A percentile compares a stretch with the other conserved stretches of the same genome.
Conservation (phyloP, 805 yeast genomes). For the Spathaspora gorwiae region DNA sequence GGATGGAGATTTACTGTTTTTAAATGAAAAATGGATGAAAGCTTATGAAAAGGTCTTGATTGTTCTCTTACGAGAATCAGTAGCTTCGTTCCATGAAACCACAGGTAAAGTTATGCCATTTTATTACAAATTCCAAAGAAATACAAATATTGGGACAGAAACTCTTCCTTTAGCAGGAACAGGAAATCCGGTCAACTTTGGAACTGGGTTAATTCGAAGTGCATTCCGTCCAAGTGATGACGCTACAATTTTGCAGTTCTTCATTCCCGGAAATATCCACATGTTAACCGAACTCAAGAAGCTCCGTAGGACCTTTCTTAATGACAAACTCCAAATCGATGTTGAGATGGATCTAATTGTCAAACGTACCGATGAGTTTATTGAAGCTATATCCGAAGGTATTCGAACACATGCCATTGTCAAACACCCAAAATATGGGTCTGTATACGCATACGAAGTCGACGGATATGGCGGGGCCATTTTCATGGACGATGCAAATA, state of each 20-base stretch:
- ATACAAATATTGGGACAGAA: conserved; percentile 74
- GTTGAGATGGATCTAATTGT: conserved; percentile 9
- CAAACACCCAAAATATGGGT: conserved; percentile 66
- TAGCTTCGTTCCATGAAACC: conserved; percentile 52
- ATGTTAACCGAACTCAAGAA: conserved; percentile 58
- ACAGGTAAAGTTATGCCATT: conserved; percentile 47
- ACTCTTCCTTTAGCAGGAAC: conserved; percentile 73
- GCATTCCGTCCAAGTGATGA: conserved; percentile 90
- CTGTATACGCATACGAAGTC: conserved; percentile 81
- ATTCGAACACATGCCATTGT: conserved; percentile 60
- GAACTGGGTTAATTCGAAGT: conserved; percentile 69
- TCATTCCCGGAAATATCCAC: conserved; percentile 84
- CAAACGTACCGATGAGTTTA: conserved; percentile 27
- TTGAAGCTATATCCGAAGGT: conserved; percentile 46
- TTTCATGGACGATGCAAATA: conserved; percentile 87
- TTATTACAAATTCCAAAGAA: conserved; percentile 65
- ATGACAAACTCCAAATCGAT: neutral
- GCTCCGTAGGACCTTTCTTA: conserved; percentile 18
- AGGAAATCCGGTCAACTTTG: conserved; percentile 76
- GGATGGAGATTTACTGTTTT: conserved; percentile 42
- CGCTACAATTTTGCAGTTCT: conserved; percentile 72
- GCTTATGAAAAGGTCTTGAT: conserved; percentile 51
- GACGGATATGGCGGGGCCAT: conserved; percentile 77
- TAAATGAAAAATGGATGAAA: conserved; percentile 48
- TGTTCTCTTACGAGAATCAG: conserved; percentile 56